Base-by-base conservation (phyloP, 176 grass and related monocot genomes). In the Thinopyrum elongatum region DNA sequence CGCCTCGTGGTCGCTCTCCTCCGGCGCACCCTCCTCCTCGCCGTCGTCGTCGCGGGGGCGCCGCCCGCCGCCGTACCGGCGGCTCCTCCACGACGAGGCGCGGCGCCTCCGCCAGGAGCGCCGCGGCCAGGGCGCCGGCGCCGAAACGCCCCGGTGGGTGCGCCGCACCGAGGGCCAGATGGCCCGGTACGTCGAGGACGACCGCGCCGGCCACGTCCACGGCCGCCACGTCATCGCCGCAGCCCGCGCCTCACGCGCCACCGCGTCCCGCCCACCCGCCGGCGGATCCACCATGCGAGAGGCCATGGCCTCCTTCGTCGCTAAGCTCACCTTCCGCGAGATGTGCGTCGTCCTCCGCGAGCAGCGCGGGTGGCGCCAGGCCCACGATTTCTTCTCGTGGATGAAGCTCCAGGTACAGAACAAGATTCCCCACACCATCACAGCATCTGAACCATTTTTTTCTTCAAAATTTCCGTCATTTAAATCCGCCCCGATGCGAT, bases 281-380 rank as follows among this genome's bases (percentile, higher is more conserved):
- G 77, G 86, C 44, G 39, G 53, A 2, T 58, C 53, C 53, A 70
- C 90, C 86, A 95, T 98, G 93, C 88, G 96, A 19, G 62, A 63
- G 74, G 86, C 86, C 53, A 95, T 98, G 96, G 84, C 88, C 7
- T 94, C 96, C 30, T 98, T 98, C 84, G 88, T 98, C 5, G 30
- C 90, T 22, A 93, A 92, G 90, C 91, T 98, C 68, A 95, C 83
- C 87, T 98, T 98, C 91, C 86, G 91, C 67, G 96, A 98, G 87
- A 98, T 98, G 96, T 98, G 96, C 85, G 79, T 94, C 33, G 96
- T 98, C 5, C 96, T 98, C 81, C 91, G 88, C 69, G 93, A 94
- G 77, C 96, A 95, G 77, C 88, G 92, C 38, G 93, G 91, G 6
- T 98, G 96, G 93, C 84, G 86, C 46, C 93, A 95, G 85, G 96